Evolutionary conservation across 1,284 basidiomycete species (phyloP), one percentile per base, ranked within the genome.

Genomic region (Sutorius eximius): DNA sequence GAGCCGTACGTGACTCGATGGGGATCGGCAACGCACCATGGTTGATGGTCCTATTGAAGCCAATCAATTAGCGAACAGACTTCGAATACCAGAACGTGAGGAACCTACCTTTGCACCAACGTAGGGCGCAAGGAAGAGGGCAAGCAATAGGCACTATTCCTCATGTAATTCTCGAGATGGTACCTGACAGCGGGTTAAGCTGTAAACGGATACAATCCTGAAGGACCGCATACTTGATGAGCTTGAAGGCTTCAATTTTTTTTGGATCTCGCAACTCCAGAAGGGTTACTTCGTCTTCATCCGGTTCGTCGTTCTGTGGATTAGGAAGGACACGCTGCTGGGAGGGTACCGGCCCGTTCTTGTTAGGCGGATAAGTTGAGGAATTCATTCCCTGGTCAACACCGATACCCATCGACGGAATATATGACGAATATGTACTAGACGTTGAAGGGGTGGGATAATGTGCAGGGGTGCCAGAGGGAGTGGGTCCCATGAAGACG

Each of bases 81-180:
- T 2, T 24, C 38, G 30, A n/a, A 54, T 27, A 24, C 32, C n/a
- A 42, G 33, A 51, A 37, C 8, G 16, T 45, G 22, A 18, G 7
- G 30, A 46, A 49, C 64, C 58, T 66, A 86, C 87, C 86, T 83
- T 73, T 96, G 93, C 8, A 94, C 86, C 13, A 89, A 73, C 2
- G 93, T 94, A 2, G 93, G 93, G 5, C 89, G 82, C 48, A 96
- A 75, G 8, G 92, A 94, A 3, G 89, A 83, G 1, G 93, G 93
- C n/a, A 96, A 77, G 67, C 87, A 91, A 70, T 96, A 96, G 20
- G 83, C 81, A 55, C 86, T 82, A 59, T 89, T 89, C 55, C 87
- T 77, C 69, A 85, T 87, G 69, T 86, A 91, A 65, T 95, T 95
- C 63, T 93, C 89, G 48, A 95, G 76, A 67, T 95, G 92, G 69